Percentiles rank a stretch among this genome's conserved stretches.
Conservation (phyloP, 2,329 filamentous ascomycete species). For the Chrysosporium queenslandicum region DNA sequence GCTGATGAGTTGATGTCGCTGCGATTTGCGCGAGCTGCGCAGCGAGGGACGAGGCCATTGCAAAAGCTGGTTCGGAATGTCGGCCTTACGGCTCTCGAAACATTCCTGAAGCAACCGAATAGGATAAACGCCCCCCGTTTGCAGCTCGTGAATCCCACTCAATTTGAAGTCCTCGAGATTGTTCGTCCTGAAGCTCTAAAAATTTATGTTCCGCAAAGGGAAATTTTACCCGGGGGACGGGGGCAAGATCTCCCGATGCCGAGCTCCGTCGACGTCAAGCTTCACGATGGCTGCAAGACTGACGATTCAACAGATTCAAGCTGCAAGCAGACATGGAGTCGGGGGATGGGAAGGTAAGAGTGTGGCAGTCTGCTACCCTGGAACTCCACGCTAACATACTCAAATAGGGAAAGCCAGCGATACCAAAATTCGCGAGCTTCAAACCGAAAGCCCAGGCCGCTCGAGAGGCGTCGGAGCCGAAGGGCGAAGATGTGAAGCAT, state of each 20-base stretch:
- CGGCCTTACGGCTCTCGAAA: slow-evolving; percentile 6
- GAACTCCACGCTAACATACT: background rate
- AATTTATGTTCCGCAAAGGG: slow-evolving; percentile 20
- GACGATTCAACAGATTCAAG: background rate
- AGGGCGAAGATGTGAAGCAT: background rate
- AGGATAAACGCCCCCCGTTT: background rate
- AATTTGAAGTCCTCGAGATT: background rate
- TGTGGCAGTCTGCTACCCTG: background rate
- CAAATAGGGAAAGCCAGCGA: slow-evolving; percentile 30
- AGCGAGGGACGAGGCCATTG: slow-evolving; percentile 77
- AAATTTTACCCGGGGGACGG: slow-evolving; percentile 22
- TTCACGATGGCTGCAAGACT: background rate
- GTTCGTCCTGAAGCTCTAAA: slow-evolving; percentile 11
- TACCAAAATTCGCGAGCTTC: slow-evolving; percentile 70
- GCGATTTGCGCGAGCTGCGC: slow-evolving; percentile 90
- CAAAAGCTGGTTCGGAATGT: slow-evolving; percentile 15
- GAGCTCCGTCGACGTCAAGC: background rate
- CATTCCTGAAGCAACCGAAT: background rate
- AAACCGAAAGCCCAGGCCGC: slow-evolving; percentile 39
- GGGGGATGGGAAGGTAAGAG: slow-evolving; percentile 27
- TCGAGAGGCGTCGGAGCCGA: slow-evolving; percentile 7
- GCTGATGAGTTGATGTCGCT: slow-evolving; percentile 75
- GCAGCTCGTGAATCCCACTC: background rate
- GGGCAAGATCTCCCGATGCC: slow-evolving; percentile 17
- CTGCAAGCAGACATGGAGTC: slow-evolving; percentile 27